Base-by-base conservation (phyloP, 169 alveolate genomes). In the Cryptosporidium sp. region DNA sequence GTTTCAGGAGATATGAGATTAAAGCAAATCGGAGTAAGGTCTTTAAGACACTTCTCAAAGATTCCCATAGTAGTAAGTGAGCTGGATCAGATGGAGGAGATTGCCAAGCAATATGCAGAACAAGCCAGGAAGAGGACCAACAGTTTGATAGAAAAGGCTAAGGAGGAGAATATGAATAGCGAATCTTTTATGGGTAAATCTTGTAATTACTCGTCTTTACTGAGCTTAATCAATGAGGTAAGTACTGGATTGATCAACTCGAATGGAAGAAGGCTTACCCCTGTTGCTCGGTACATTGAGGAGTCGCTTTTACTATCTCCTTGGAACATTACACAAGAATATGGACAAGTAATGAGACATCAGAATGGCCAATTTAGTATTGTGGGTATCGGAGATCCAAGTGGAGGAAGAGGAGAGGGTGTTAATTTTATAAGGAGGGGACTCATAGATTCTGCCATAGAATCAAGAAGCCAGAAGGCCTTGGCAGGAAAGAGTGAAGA, bases 321-420 rank as follows among this genome's bases (percentile, higher is more conserved):
- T 10, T 95, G 97, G 97, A 94, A 94, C 84, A 84, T 95, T 29
- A 93, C 97, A 31, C 86, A 92, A 21, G 97, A 95, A 43, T 95
- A 93, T 51, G 84, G 70, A 18, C 95, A 93, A 61, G 97, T 95
- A 69, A 80, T 95, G 84, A 91, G 85, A 51, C 91, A 94, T 91
- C 92, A 93, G 39, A 96, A 95, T 55, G 96, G 96, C 0, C 97
- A 95, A 91, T 95, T 95, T 73, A 85, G 94, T 50, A 85, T 95
- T 33, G 71, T 87, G 29, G 97, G 97, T 5, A 74, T 92, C 35
- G 97, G 96, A 1, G 97, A 95, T 65, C 97, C 97, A 16, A 92
- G 96, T n/a, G 96, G 97, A 62, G 96, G 96, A 23, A 59, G 97
- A 9, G 97, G 97, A n/a, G 96, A 94, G 69, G 97, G 96, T 26